Percentiles rank a stretch among this genome's conserved stretches.
These are phyloP conservation scores for Cystobasidiaceae sp. DNA, from an alignment of 1,284 basidiomycete species.

Conservation along the genomic window DNA sequence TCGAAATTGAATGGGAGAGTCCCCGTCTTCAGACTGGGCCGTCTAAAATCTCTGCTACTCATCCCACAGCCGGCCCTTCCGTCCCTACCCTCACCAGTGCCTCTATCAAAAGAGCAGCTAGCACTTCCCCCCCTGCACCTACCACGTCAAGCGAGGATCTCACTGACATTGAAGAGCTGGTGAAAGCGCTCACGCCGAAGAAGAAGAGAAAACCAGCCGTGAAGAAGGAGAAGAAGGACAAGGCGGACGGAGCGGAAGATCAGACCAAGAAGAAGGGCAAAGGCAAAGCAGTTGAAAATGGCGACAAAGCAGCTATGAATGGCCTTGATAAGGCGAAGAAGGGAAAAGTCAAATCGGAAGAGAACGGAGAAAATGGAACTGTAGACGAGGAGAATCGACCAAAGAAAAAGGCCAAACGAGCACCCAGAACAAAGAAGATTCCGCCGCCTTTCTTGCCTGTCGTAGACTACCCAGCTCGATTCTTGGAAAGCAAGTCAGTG, in stretches of 20 bases:
- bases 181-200: neutral
- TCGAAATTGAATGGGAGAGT: too few relatives aligned
- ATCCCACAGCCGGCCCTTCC: too few relatives aligned
- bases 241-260: neutral
- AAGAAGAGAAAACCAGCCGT: neutral
- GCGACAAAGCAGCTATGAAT: neutral
- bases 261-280: neutral
- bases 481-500: conserved; percentile 7
- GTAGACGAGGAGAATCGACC: neutral
- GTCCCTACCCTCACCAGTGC: too few relatives aligned
- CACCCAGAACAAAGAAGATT: conserved; percentile 1
- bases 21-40: too few relatives aligned
- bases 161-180: conserved; percentile 23
- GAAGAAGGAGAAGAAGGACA: neutral
- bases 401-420: conserved; percentile 3
- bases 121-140: too few relatives aligned
- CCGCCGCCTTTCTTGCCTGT: neutral
- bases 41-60: too few relatives aligned
- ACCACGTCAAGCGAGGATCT: conserved; percentile 15
- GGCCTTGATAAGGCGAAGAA: neutral
- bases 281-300: neutral
- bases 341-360: neutral
- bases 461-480: conserved; percentile 6
- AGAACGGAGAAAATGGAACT: neutral
- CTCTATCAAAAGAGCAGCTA: too few relatives aligned